Base-by-base conservation (phyloP, 495 filamentous ascomycete genomes). In the Penicillium samsonianum region DNA sequence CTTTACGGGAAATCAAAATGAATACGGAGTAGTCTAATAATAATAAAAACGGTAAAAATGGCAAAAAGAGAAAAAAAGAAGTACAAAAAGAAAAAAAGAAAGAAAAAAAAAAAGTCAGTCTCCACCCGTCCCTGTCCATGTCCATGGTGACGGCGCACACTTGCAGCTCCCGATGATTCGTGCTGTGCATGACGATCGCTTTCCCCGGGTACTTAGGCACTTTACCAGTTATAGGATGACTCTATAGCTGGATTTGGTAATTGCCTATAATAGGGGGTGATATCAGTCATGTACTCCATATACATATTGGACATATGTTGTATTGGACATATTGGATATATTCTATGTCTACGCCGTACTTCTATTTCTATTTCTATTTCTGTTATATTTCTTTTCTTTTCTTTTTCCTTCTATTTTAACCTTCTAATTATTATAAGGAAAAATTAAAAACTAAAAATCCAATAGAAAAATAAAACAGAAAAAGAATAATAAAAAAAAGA, bases 41-140 rank as follows among this genome's bases (percentile, higher is more conserved):
- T 30, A 30, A n/a, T n/a, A 1, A 30, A 1, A 10, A 30, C 7
- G 9, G 28, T 30, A 30, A 30, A 30, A 30, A 30, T 0, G 28
- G 28, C 28, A 30, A 30, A 56, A 22, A 26, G 40, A 16, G 16
- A 30, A 52, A 41, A 40, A 41, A 26, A 33, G 38, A n/a, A n/a
- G n/a, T n/a, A n/a, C 25, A 37, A 22, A 17, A 14, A 23, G 14
- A 19, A 22, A 44, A 16, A 50, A 38, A 55, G 45, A 1, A 40
- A 57, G 40, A 14, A 47, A 43, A 25, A 26, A 11, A 23, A 44
- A 52, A 49, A 56, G 43, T 47, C 52, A 28, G 61, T 45, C 65
- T 64, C 63, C 65, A 65, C 63, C 50, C 14, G 63, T 66, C 60
- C 63, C 65, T 68, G 58, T 61, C 65, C 66, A 66, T 57, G 64